These are phyloP conservation scores for Colletotrichum siamense DNA, from an alignment of 2,329 filamentous ascomycete species.

Conservation along the genomic window DNA sequence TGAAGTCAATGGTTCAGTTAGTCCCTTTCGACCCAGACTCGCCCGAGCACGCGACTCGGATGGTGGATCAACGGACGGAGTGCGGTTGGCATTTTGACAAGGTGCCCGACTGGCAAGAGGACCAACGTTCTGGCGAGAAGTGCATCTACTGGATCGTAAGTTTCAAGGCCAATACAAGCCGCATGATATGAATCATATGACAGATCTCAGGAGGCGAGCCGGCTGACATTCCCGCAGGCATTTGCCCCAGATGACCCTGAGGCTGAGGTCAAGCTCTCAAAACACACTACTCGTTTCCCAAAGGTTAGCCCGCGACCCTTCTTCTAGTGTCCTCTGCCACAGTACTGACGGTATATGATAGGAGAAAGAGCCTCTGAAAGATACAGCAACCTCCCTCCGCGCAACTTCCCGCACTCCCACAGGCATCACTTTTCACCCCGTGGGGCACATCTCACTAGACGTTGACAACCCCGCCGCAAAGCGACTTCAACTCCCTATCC, in stretches of 20 bases:
- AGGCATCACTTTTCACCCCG: constrained; percentile 26
- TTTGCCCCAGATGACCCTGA: constrained; percentile 12
- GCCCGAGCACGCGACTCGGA: constrained; percentile 23
- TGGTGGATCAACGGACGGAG: constrained; percentile 27
- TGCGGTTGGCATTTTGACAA: constrained; percentile 30
- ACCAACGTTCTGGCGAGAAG: constrained; percentile 24
- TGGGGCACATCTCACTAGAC: constrained; percentile 37
- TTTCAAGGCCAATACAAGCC: accelerated
- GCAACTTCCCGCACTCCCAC: constrained; percentile 5
- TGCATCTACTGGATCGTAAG: constrained; percentile 27
- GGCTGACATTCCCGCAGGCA: constrained; percentile 13
- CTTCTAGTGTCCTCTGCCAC: not conserved
- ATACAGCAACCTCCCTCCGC: constrained; percentile 18
- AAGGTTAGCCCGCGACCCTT: not conserved
- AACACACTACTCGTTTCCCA: constrained; percentile 26
- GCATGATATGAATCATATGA: no score
- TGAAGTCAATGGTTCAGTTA: constrained; percentile 11
- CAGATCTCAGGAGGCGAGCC: not conserved
- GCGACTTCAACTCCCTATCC: constrained; percentile 23
- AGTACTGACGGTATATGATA: not conserved
- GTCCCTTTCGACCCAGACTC: constrained; percentile 32
- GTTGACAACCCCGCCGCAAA: constrained; percentile 8
- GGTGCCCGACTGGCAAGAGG: constrained; percentile 25
- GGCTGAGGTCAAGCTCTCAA: constrained; percentile 20
- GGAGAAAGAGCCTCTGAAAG: constrained; percentile 18